Conservation (phyloP, 2,329 filamentous ascomycete genomes). For the Colletotrichum liaoningense region DNA sequence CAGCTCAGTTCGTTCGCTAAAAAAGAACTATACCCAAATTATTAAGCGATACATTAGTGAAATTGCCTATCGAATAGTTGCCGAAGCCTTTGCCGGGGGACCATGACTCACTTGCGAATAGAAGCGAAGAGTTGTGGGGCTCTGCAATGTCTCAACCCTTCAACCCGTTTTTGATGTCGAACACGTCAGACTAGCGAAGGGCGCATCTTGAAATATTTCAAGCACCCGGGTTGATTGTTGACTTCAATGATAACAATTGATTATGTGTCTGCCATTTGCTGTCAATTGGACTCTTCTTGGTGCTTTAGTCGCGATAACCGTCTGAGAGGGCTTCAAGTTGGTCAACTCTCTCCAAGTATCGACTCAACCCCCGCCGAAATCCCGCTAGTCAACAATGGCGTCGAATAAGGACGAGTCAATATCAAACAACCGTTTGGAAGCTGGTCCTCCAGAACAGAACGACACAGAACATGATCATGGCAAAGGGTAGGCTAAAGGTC, state of each 20-base stretch:
- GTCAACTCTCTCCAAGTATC: not conserved
- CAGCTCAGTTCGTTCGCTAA: not conserved
- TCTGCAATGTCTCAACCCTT: not conserved
- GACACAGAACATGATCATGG: not conserved
- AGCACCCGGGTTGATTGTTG: not conserved
- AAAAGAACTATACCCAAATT: not conserved
- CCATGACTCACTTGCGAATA: not conserved
- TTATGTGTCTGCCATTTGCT: not conserved
- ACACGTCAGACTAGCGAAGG: not conserved
- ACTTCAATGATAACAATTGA: not conserved
- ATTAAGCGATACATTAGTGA: not conserved
- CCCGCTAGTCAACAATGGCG: not conserved
- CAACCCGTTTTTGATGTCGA: not conserved
- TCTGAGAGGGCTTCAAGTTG: too few species aligned
- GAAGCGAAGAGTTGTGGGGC: not conserved
- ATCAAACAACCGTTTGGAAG: not conserved
- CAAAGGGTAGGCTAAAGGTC: not conserved
- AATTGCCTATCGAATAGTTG: not conserved
- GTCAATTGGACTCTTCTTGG: not conserved
- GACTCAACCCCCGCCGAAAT: not conserved
- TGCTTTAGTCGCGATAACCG: not conserved
- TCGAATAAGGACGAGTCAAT: not conserved
- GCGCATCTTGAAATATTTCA: not conserved
- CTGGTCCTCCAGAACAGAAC: not conserved
- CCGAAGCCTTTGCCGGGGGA: not conserved